Base-by-base conservation (phyloP, 2,329 filamentous ascomycete genomes). In the Hypoxylon sp. region DNA sequence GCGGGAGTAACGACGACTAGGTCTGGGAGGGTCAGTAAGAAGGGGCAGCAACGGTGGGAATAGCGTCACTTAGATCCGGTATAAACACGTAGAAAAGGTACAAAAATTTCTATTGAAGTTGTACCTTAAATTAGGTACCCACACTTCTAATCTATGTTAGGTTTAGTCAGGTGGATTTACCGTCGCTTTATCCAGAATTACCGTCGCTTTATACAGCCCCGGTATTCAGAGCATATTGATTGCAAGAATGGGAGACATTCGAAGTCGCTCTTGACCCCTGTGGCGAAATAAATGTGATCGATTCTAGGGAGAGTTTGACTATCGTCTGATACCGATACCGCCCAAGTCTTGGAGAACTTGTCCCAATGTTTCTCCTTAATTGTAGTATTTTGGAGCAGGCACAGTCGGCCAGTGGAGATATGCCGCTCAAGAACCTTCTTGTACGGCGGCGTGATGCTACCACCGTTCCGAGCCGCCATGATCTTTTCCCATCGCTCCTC, bases 261-360 rank as follows among this genome's bases (percentile, higher is more conserved):
- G 24, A 93, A 85, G 67, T 93, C 83, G 0, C 87, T 86, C 50
- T 87, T 83, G 38, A 91, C 85, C 0, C 92, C 92, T 0, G 92
- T 95, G 12, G 92, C 91, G 72, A 91, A 92, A 77, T 91, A 91
- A 67, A 93, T 87, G 76, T 90, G 91, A 75, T 93, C 78, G 12
- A 87, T 80, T 0, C 83, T 78, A 0, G 89, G 87, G 2, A 84
- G 79, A 0, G 87, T 87, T 38, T 80, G 74, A 18, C 90, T 76
- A 0, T 73, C 69, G 78, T 61, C 61, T n/a, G 67, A 70, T 28
- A 76, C 49, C 11, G 68, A 69, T 16, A 75, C 58, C 0, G 64
- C 70, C 85, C 85, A 88, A 5, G 77, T 81, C n/a, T 83, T 79
- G 0, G 75, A 77, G 0, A 68, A 67, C 0, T 79, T 63, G 48